Base-by-base conservation (phyloP, 2,329 filamentous ascomycete genomes). In the Grosmannia penicillata region DNA sequence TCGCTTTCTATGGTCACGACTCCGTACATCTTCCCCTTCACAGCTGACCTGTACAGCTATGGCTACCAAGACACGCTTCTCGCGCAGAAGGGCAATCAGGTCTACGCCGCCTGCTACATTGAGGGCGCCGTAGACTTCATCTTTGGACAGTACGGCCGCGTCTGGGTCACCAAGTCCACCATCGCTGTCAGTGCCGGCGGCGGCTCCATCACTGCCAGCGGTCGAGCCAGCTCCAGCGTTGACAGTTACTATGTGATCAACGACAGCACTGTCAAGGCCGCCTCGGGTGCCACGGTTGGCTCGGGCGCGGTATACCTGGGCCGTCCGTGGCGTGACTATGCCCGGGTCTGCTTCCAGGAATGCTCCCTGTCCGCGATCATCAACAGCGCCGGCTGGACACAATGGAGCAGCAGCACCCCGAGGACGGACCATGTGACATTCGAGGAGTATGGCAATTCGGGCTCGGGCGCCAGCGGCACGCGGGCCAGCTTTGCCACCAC, bases 391-490 rank as follows among this genome's bases (percentile, higher is more conserved):
- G 76, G 75, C 0, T 80, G 76, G 75, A 52, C 47, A 3, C 49
- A 58, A 22, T 59, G 57, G 57, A 51, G 48, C 15, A 55, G 48
- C 3, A 53, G 43, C 39, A 42, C 44, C 19, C 52, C 54, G 29
- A 50, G 54, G 27, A 60, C 55, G 6, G 48, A 45, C 14, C 42
- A 51, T 41, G 55, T 59, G 10, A 41, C 50, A 22, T 59, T 45
- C 26, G 26, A 36, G 33, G 77, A 81, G 59, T 78, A 68, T 48
- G 55, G 47, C 17, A 80, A 80, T 53, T 63, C 62, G 1, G 76
- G 76, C 1, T 51, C 57, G 24, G 75, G 76, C 3, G 60, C 73
- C 3, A 53, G 55, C 15, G 72, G 72, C 1, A 62, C 59, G 0
- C 58, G 75, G 36, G 72, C 69, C 9, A 58, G 54, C 27, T 64